Evolutionary conservation across 805 yeast species (phyloP), one percentile per base, ranked within the genome.

Genomic region (Nakazawaea peltata): DNA sequence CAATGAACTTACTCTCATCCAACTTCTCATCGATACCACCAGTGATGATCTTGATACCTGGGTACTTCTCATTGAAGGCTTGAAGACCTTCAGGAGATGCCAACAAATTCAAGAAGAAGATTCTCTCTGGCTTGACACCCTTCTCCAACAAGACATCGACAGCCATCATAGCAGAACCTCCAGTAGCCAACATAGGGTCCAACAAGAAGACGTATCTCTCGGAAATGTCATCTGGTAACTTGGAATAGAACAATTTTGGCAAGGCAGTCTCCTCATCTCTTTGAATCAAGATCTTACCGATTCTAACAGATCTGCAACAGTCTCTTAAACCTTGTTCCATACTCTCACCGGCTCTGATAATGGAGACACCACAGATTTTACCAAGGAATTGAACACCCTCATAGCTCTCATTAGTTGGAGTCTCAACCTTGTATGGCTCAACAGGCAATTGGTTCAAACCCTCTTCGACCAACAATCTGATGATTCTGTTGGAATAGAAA

Each of bases 271-370:
- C 98, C 62, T 92, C 99, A 53, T 92, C 97, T 61, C 99, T 75
- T 65, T 92, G 99, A 48, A 92, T 92, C 53, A 92, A 68, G 47
- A 92, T 90, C 67, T 92, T 92, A 36, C 99, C 99, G 41, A 92
- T 83, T 53, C 97, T 72, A 26, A 92, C 98, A 9, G 94, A 81
- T 45, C 98, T 74, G 57, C 97, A 87, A 61, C 98, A 90, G 57
- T 90, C 97, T 57, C 99, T 77, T 44, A 92, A 67, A 23, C 97
- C 98, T 69, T 86, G 94, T 61, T 92, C 99, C 99, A 92, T 92
- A 29, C 94, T 81, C 60, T 92, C 99, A 46, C 99, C 99, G 4
- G 99, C 99, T 56, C 99, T 74, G 50, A 92, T 94, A 54, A 92
- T 92, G 13, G 96, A 86, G 25, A 92, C 99, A 45, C 99, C 99